Evolutionary conservation across 306 rosid species (phyloP), one percentile per base, ranked within the genome.

Genomic region (Corylus heterophylla): DNA sequence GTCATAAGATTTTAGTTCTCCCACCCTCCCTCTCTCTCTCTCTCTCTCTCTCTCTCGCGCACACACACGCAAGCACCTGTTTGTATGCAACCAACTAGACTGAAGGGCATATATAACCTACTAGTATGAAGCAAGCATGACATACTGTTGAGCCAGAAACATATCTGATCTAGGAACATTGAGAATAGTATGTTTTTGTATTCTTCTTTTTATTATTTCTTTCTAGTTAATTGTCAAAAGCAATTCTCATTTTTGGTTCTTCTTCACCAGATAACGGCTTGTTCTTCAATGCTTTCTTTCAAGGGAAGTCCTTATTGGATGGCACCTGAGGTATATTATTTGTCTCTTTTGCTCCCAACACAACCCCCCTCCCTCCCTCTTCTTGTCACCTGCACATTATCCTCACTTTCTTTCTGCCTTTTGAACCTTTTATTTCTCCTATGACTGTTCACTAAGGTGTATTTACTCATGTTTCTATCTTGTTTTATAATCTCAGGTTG

Each of bases 301-400:
- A 96, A 96, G 82, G 99, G 98, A 77, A 96, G 99, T 88, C 99
- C 99, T 76, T 89, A 96, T 81, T 96, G 99, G 98, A 96, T 96
- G 99, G 99, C 99, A 22, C 99, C 99, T n/a, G 99, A 95, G 98
- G 98, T 95, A 83, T 74, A 79, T 66, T 71, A 16, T 75, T 14
- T 37, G 6, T 6, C 56, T 71, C 61, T 25, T 55, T 35, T 62
- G 76, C 55, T 54, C 69, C 44, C 56, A 64, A 39, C 68, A 20
- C 54, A 75, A 72, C 45, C 31, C 31, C 74, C 13, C 1, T 42
- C 18, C 49, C 69, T 51, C 50, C 52, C 54, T 77, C 61, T 29
- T n/a, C 8, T 20, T 67, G 25, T 22, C 73, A 59, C 47, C 35
- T 39, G 71, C 70, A 52, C 25, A 74, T 70, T 59, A n/a, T 72